These are phyloP conservation scores for Henckelia pumila DNA, from an alignment of 257 asterid species.

Conservation along the genomic window DNA sequence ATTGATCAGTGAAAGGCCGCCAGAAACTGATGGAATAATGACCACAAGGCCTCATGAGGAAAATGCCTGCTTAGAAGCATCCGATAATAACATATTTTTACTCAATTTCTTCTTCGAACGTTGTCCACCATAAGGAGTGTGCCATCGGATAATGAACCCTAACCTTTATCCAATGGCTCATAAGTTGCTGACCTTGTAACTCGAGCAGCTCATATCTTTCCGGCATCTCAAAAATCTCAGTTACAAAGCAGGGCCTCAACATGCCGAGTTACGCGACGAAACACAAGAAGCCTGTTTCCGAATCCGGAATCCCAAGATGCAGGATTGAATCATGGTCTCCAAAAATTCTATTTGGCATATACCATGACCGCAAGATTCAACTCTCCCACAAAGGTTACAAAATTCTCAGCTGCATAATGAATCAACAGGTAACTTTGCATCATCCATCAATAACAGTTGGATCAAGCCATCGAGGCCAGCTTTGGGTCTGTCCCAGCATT, in stretches of 20 bases:
- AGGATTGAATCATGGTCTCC: conserved; percentile 30
- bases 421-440: conserved; percentile 32
- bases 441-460: conserved; percentile 36
- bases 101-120: conserved; percentile 26
- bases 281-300: conserved; percentile 28
- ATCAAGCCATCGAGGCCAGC: conserved; percentile 31
- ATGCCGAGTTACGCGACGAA: conserved; percentile 24
- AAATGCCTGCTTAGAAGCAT: conserved; percentile 22
- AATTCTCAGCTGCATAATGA: conserved; percentile 37
- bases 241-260: conserved; percentile 18
- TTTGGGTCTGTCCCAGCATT: conserved; percentile 30
- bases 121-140: conserved; percentile 4
- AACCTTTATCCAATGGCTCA: conserved; percentile 30
- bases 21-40: conserved; percentile 18
- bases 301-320: conserved; percentile 28
- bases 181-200: conserved; percentile 25
- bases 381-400: conserved; percentile 28
- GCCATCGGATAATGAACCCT: conserved; percentile 23
- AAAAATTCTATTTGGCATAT: conserved; percentile 33
- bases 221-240: conserved; percentile 5
- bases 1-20: conserved; percentile 26
- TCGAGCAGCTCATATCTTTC: conserved; percentile 23
- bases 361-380: conserved; percentile 35
- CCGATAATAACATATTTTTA: conserved; percentile 25
- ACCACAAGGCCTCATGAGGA: conserved; percentile 27